Percentiles rank a stretch among this genome's conserved stretches.
Evolutionary conservation across 2,329 filamentous ascomycete genomes (phyloP).

Genomic region (Pseudonectria buxi): DNA sequence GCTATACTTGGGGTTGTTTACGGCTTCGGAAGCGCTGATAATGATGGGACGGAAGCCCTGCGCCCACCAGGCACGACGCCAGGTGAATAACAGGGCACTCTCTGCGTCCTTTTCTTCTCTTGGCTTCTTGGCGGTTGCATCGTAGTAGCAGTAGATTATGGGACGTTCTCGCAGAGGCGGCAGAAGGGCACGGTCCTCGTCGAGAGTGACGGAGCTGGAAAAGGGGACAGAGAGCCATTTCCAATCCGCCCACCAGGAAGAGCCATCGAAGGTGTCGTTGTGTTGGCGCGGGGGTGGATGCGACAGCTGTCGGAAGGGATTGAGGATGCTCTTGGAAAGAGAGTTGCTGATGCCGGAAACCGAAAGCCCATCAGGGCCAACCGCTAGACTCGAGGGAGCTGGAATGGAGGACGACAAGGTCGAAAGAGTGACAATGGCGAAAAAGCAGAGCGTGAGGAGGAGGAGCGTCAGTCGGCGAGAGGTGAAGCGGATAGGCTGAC

Average conservation of each 20-base stretch:
- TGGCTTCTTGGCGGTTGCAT: constrained; percentile 57
- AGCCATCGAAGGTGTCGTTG: constrained; percentile 71
- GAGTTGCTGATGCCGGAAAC: constrained; percentile 38
- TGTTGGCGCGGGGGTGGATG: constrained; percentile 68
- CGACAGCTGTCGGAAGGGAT: constrained; percentile 62
- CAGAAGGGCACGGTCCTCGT: constrained; percentile 76
- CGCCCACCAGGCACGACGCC: constrained; percentile 93
- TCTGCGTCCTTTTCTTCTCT: constrained; percentile 63
- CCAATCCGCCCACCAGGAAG: constrained; percentile 83
- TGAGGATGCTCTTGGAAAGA: constrained; percentile 44
- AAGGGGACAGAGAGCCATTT: constrained; percentile 82
- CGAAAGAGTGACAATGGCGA: constrained; percentile 49
- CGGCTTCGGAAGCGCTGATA: constrained; percentile 71
- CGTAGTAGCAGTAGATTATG: constrained; percentile 87
- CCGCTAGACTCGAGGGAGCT: constrained; percentile 42
- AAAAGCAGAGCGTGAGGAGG: constrained; percentile 43
- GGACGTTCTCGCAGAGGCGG: constrained; percentile 66
- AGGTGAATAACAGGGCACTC: constrained; percentile 71
- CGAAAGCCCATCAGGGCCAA: constrained; percentile 38
- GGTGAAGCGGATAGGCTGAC: constrained; percentile 43
- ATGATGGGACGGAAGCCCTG: constrained; percentile 85
- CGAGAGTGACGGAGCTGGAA: constrained; percentile 70
- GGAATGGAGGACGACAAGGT: constrained; percentile 43
- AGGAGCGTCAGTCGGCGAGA: constrained; percentile 48
- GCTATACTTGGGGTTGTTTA: constrained; percentile 72